Percentiles rank a stretch among this genome's conserved stretches.
Conservation (phyloP, 2,329 filamentous ascomycete species). For the Periglandula ipomoeae region DNA sequence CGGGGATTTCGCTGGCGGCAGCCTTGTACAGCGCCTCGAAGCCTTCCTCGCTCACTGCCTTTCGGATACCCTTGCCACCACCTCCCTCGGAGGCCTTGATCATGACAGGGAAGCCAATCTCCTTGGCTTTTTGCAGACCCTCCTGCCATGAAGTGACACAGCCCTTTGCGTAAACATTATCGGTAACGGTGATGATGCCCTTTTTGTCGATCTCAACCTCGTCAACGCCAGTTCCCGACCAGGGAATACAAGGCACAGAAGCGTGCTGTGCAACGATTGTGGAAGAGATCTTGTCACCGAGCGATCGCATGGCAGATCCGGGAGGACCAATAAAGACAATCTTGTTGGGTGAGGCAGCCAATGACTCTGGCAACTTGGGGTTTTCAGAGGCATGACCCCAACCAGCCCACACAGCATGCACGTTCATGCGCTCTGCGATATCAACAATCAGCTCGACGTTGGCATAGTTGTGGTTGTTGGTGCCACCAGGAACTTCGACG, state of each 20-base stretch:
- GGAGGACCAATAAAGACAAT: constrained; percentile 99
- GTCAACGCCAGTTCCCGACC: constrained; percentile 90
- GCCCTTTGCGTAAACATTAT: constrained; percentile 78
- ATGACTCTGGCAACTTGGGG: constrained; percentile 89
- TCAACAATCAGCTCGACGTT: constrained; percentile 99
- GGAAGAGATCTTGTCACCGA: constrained; percentile 99
- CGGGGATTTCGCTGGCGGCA: constrained; percentile 92
- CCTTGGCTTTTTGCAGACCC: constrained; percentile 73
- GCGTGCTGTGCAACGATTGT: constrained; percentile 99
- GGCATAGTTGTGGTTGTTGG: constrained; percentile 99
- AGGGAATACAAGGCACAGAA: constrained; percentile 94
- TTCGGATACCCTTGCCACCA: constrained; percentile 98
- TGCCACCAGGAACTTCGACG: constrained; percentile 95
- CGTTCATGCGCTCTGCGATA: constrained; percentile 95
- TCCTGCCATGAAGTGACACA: constrained; percentile 87
- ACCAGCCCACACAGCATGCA: constrained; percentile 97
- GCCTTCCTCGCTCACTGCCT: constrained; percentile 75
- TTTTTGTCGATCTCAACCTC: constrained; percentile 68
- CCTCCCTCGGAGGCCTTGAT: constrained; percentile 99
- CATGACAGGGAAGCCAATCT: constrained; percentile 99
- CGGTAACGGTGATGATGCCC: constrained; percentile 86
- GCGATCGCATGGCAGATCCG: constrained; percentile 95
- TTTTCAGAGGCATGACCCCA: constrained; percentile 99
- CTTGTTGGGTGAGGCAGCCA: constrained; percentile 94
- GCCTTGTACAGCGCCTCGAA: constrained; percentile 89